phyloP scores from a whole-genome alignment of 1,139 yeast genomes.

The Suhomyces bokatorum region DNA sequence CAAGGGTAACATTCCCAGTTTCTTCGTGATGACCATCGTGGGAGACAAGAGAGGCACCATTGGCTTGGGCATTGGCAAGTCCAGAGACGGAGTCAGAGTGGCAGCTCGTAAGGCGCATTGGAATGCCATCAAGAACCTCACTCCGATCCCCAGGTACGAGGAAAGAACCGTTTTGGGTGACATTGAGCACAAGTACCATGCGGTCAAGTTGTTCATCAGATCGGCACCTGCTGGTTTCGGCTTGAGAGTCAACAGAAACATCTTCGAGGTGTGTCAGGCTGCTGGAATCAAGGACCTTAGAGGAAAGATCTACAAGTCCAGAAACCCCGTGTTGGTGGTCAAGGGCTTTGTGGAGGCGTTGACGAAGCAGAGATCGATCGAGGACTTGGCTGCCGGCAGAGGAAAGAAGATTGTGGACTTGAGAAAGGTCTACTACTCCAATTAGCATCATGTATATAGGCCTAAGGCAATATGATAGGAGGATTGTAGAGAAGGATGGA shows the following conservation, averaged over 20 bases:
- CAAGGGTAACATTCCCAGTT: slow-evolving; percentile 87
- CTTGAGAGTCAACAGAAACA: slow-evolving; percentile 84
- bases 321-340: slow-evolving; percentile 93
- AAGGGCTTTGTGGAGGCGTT: slow-evolving; percentile 90
- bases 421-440: slow-evolving; percentile 81
- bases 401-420: slow-evolving; percentile 95
- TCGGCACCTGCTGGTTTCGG: slow-evolving; percentile 96
- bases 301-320: slow-evolving; percentile 87
- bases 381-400: slow-evolving; percentile 86
- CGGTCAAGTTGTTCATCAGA: slow-evolving; percentile 77
- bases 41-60: slow-evolving; percentile 94
- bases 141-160: slow-evolving; percentile 82
- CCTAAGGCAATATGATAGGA: slow-evolving; percentile 1
- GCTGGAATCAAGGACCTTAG: slow-evolving; percentile 94
- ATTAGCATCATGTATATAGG: slow-evolving; percentile 9
- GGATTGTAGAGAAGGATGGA: not conserved
- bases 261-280: slow-evolving; percentile 89
- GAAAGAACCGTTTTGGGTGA: slow-evolving; percentile 89
- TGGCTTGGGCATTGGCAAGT: slow-evolving; percentile 95
- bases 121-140: slow-evolving; percentile 88
- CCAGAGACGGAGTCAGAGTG: slow-evolving; percentile 71
- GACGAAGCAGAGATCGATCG: slow-evolving; percentile 74
- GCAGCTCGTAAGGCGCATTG: slow-evolving; percentile 89
- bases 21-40: slow-evolving; percentile 83
- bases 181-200: slow-evolving; percentile 80